These are phyloP conservation scores for Solanum corneliomulleri DNA, from an alignment of 257 asterid species.

Conservation along the genomic window DNA sequence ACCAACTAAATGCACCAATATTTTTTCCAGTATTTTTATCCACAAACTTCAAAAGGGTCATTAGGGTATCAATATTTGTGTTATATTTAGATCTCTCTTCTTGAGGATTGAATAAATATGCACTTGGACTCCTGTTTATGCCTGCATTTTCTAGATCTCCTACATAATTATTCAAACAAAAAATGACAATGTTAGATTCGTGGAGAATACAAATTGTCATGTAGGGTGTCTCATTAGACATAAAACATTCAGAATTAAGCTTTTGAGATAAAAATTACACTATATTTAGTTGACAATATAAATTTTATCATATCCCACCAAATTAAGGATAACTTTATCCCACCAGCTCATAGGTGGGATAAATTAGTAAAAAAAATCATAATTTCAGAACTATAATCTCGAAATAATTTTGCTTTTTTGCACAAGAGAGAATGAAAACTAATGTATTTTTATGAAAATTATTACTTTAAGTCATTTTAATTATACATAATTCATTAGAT, in stretches of 20 bases:
- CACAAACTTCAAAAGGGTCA: constrained; percentile 52
- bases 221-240: not conserved
- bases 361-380: not conserved
- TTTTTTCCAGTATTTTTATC: constrained; percentile 20
- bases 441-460: not conserved
- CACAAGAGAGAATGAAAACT: not conserved
- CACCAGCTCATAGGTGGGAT: not conserved
- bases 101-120: constrained; percentile 38
- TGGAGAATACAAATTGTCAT: no score
- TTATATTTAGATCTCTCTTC: constrained; percentile 36
- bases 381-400: not conserved
- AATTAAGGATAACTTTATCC: not conserved
- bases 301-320: not conserved
- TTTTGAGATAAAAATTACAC: not conserved
- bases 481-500: not conserved
- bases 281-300: not conserved
- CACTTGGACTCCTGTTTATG: constrained; percentile 60
- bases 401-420: not conserved
- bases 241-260: not conserved
- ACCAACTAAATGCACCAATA: constrained; percentile 48
- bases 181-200: not conserved
- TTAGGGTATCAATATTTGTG: constrained; percentile 28
- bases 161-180: not conserved
- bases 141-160: constrained; percentile 52
- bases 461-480: not conserved